These are phyloP conservation scores for Crucihimalaya himalaica DNA, from an alignment of 345 rosid genomes.

Conservation along the genomic window DNA sequence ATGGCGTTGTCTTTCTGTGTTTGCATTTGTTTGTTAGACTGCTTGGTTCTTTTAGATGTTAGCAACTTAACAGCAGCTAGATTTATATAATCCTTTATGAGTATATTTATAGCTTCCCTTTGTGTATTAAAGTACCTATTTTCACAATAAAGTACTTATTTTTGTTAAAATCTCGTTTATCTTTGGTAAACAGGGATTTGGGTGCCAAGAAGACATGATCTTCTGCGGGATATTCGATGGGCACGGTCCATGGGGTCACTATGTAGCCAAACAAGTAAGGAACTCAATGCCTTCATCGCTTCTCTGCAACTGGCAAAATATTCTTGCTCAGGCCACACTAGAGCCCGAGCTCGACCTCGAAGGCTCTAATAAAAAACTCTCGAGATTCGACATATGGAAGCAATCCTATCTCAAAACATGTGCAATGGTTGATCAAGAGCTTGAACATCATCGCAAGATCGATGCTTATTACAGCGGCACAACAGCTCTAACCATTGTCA, in stretches of 20 bases:
- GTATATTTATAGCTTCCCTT: neutral
- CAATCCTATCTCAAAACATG: constrained; percentile 80
- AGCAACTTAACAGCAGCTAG: neutral
- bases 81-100: neutral
- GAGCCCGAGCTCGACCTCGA: constrained; percentile 47
- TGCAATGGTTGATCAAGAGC: constrained; percentile 77
- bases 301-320: constrained; percentile 88
- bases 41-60: neutral
- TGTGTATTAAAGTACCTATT: neutral
- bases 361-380: constrained; percentile 48
- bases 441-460: constrained; percentile 63
- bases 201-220: constrained; percentile 88
- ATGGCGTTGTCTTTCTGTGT: neutral
- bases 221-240: constrained; percentile 98
- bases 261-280: constrained; percentile 76
- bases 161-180: neutral
- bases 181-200: constrained; percentile 60
- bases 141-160: neutral
- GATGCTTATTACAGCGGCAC: constrained; percentile 88
- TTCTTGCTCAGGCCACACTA: constrained; percentile 55
- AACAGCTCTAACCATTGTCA: constrained; percentile 78
- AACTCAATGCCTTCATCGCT: constrained; percentile 73
- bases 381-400: constrained; percentile 71
- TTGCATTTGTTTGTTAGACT: constrained; percentile 1
- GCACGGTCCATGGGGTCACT: constrained; percentile 98